Evolutionary conservation across 208 protist genomes (phyloP), one percentile per base, ranked within the genome.

Genomic region (Trypanosoma theileri): DNA sequence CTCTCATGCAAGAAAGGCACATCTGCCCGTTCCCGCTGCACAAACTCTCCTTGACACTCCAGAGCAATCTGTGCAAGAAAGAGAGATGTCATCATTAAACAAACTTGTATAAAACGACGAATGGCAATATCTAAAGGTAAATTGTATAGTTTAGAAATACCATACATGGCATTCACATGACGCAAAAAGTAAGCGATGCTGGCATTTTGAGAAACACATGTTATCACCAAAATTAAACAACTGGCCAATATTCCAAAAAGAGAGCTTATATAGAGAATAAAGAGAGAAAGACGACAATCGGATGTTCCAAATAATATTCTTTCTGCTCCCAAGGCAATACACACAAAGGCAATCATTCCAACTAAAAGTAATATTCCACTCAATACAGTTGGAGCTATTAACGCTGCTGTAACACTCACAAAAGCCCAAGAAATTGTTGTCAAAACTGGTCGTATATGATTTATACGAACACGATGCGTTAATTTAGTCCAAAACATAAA

Each of bases 191-290:
- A 31, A 3, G 51, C 59, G 4, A 67, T 52, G 8, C 21, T 12
- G 4, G 69, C 1, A 40, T 74, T 74, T 54, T 74, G 69, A 8
- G 69, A 52, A 26, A 63, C 41, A 41, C 69, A 74, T 19, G 56
- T 60, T 22, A 26, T 16, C 6, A 60, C 52, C 22, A 74, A 51
- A 46, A 74, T 56, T 3, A 60, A 26, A 56, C 58, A 68, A 21
- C 52, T 51, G 4, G 56, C 17, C 10, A 64, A 22, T 41, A 22
- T 21, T 22, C 66, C 66, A 51, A 26, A 48, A 8, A 65, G 0
- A 9, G 57, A 62, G 35, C 44, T 35, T 3, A 59, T 3, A 19
- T 71, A n/a, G 1, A 71, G 24, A n/a, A 58, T n/a, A 24, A 58
- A 31, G 31, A 51, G n/a, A 1, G 46, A n/a, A 11, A 63, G 16